Evolutionary conservation across 2,329 filamentous ascomycete species (phyloP), one percentile per base, ranked within the genome.

Genomic region (Cladophialophora psammophila): DNA sequence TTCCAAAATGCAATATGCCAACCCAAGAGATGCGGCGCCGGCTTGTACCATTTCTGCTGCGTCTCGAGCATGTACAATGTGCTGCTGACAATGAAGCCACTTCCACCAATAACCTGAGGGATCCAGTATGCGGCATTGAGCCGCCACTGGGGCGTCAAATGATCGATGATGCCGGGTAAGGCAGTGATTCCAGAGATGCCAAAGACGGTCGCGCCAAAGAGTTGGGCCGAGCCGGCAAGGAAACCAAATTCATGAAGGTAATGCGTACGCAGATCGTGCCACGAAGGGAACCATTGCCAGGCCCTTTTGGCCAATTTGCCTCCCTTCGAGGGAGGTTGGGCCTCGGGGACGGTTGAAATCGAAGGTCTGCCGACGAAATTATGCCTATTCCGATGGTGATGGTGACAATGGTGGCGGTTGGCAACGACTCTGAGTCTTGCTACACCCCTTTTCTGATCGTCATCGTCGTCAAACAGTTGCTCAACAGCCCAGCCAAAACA

Each of bases 401-500:
- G 67, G 5, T 63, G 61, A 59, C 70, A 71, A 53, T 66, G 63
- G 34, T 55, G 48, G 18, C 34, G 52, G 54, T 53, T 70, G 4
- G 68, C 60, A 18, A 38, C 48, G 36, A 70, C 15, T 10, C 60
- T 66, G 32, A 64, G 36, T 42, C 55, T 61, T 9, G 58, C 48
- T 34, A 20, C 52, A 10, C 55, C 50, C 3, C 38, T 48, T 15
- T 69, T 26, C 18, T 58, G 34, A 34, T 18, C 13, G 7, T 20
- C 68, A 13, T 72, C 73, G 56, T 75, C 75, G 48, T 79, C 79
- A 1, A 85, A 48, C 0, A 80, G 81, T 26, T 81, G 80, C 70
- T 90, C 85, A 1, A 91, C 72, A 0, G 88, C 89, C 88, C 88
- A 91, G 3, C 89, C 89, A 74, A 91, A 91, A 75, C 89, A 91